phyloP scores from a whole-genome alignment of 805 yeast genomes.

The Soucietia sequanensis region DNA sequence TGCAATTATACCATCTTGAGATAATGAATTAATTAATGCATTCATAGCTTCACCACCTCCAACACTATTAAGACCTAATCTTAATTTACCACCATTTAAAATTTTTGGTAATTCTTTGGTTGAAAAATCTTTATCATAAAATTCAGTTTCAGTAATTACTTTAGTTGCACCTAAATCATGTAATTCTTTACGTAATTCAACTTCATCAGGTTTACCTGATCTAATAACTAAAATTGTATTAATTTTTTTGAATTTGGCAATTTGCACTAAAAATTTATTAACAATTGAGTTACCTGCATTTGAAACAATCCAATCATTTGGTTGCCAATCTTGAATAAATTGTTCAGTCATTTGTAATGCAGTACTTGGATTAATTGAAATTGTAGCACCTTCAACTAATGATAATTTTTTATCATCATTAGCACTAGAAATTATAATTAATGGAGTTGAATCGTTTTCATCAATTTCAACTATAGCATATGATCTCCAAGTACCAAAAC shows the following conservation, averaged over 20 bases:
- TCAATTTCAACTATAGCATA: conserved; percentile 48
- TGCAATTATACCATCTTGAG: conserved; percentile 25
- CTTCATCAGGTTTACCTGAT: conserved; percentile 24
- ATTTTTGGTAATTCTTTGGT: conserved; percentile 16
- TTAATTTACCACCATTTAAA: conserved; percentile 17
- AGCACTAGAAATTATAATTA: conserved; percentile 19
- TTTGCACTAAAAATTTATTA: conserved; percentile 26
- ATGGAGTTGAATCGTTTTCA: conserved; percentile 38
- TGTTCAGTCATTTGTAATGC: conserved; percentile 80
- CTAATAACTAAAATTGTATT: conserved; percentile 28
- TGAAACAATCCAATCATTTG: conserved; percentile 31
- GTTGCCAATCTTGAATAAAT: conserved; percentile 40
- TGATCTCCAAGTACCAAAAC: conserved; percentile 89
- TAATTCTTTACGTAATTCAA: conserved; percentile 12
- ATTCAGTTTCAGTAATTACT: conserved; percentile 28
- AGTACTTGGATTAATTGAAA: conserved; percentile 84
- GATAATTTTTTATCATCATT: conserved; percentile 21
- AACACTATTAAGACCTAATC: conserved; percentile 33
- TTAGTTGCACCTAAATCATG: conserved; percentile 29
- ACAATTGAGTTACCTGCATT: conserved; percentile 38
- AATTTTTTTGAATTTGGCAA: conserved; percentile 22
- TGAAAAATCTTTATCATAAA: conserved; percentile 3
- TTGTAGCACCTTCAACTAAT: conserved; percentile 74
- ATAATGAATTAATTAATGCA: conserved; percentile 20
- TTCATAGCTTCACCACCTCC: conserved; percentile 23